These are phyloP conservation scores for Blakeslea trispora DNA, from an alignment of 371 early-diverging fungal genomes.

Conservation along the genomic window DNA sequence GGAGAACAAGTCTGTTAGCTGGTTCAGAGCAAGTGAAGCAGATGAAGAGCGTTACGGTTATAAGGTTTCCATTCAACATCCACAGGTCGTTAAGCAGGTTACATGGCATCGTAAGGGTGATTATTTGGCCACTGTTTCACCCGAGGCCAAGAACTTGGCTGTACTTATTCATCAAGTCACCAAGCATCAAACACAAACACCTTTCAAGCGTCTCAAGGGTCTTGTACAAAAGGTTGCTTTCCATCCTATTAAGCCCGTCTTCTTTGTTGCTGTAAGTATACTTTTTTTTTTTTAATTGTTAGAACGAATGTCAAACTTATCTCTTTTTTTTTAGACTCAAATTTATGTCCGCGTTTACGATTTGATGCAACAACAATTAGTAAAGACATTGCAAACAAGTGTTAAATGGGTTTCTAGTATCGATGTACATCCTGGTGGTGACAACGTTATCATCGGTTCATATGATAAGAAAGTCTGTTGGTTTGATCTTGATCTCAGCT, in stretches of 20 bases:
- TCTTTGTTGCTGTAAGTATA: conserved; percentile 83
- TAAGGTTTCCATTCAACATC: conserved; percentile 53
- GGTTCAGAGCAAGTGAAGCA: conserved; percentile 62
- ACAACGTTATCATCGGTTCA: conserved; percentile 93
- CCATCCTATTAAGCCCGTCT: conserved; percentile 92
- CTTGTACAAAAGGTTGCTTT: conserved; percentile 87
- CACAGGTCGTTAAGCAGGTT: conserved; percentile 73
- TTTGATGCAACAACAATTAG: conserved; percentile 80
- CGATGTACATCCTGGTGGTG: conserved; percentile 90
- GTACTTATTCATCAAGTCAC: conserved; percentile 93
- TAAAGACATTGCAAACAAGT: conserved; percentile 80
- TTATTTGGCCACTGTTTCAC: conserved; percentile 87
- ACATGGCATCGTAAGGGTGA: conserved; percentile 98
- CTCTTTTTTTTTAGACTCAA: conserved; percentile 69
- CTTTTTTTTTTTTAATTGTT: background rate
- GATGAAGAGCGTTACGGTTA: conserved; percentile 58
- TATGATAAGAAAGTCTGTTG: conserved; percentile 94
- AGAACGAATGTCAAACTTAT: background rate
- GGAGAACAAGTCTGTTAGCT: conserved; percentile 47
- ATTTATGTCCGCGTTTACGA: conserved; percentile 92
- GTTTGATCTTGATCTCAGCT: conserved; percentile 94
- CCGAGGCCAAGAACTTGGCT: conserved; percentile 65
- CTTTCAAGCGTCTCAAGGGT: conserved; percentile 87
- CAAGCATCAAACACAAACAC: conserved; percentile 84
- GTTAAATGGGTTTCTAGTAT: conserved; percentile 94